Evolutionary conservation across 352 stramenopile species (phyloP).

Genomic region (Globisporangium emineosum): DNA sequence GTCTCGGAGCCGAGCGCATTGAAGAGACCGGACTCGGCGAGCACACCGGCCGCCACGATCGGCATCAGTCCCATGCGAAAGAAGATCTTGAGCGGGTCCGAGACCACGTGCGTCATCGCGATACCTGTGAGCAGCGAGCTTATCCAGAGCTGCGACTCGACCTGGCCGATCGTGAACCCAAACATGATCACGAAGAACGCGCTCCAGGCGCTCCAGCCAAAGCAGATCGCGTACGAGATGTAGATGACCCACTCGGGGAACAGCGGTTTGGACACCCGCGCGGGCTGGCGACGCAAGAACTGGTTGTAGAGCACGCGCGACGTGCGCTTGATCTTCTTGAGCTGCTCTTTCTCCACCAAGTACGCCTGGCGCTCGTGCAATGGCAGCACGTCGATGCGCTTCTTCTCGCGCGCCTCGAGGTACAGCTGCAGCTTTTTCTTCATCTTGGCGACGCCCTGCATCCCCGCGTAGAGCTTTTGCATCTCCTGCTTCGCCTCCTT

Average conservation of each 20-base stretch:
- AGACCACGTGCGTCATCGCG: conserved; percentile 55
- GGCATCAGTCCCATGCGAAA: conserved; percentile 72
- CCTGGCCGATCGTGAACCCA: conserved; percentile 51
- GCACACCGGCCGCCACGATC: conserved; percentile 47
- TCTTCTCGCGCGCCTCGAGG: conserved; percentile 33
- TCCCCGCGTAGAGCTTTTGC: conserved; percentile 36
- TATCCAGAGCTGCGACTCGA: conserved; percentile 64
- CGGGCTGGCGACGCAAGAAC: conserved; percentile 53
- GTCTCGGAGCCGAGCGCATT: conserved; percentile 44
- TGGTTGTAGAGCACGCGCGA: conserved; percentile 73
- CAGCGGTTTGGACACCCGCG: conserved; percentile 43
- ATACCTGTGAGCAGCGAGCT: conserved; percentile 53
- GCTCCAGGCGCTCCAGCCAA: conserved; percentile 49
- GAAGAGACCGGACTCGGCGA: conserved; percentile 56
- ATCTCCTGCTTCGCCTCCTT: conserved; percentile 40
- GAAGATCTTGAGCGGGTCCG: conserved; percentile 68
- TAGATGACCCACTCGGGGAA: conserved; percentile 78
- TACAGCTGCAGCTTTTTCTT: conserved; percentile 63
- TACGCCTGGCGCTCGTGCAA: conserved; percentile 62
- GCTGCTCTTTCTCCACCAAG: conserved; percentile 51
- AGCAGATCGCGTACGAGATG: conserved; percentile 61
- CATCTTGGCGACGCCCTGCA: conserved; percentile 45
- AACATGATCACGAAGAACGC: conserved; percentile 74
- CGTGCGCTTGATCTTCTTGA: conserved; percentile 58
- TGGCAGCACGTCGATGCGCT: conserved; percentile 36